These are phyloP conservation scores for Acanthamoeba castellanii DNA, from an alignment of 208 protist genomes.

Conservation along the genomic window DNA sequence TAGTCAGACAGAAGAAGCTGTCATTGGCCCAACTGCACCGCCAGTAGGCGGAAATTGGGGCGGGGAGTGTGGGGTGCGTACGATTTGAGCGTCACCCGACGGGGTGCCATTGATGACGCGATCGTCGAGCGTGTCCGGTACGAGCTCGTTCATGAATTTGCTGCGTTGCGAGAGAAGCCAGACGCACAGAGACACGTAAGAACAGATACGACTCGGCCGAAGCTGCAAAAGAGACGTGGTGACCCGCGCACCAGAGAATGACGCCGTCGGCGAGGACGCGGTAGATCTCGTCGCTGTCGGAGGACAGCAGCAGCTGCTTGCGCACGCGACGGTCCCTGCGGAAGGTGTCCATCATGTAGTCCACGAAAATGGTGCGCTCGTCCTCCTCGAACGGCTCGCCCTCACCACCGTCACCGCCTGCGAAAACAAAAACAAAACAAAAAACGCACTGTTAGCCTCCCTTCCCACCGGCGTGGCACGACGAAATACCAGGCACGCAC, in stretches of 20 bases:
- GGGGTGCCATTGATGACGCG: conserved; percentile 40
- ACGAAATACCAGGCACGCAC: too few relatives aligned
- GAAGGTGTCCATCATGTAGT: conserved; percentile 70
- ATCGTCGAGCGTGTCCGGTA: conserved; percentile 46
- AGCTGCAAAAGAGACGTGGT: neutral
- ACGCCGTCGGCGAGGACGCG: conserved; percentile 49
- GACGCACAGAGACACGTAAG: neutral
- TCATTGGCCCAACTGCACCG: too few relatives aligned
- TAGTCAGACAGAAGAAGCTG: too few relatives aligned
- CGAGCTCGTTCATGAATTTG: conserved; percentile 69
- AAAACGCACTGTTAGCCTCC: too few relatives aligned
- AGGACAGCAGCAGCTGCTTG: conserved; percentile 32
- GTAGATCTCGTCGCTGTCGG: conserved; percentile 30
- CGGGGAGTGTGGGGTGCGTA: neutral
- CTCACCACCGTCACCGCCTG: neutral
- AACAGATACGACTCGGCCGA: neutral
- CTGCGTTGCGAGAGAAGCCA: neutral
- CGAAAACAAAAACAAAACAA: neutral
- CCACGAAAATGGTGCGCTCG: conserved; percentile 59
- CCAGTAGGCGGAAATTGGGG: neutral
- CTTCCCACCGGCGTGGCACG: too few relatives aligned
- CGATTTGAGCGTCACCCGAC: conserved; percentile 14
- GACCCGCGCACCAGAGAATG: conserved; percentile 28
- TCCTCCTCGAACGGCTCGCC: conserved; percentile 16
- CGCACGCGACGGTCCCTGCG: conserved; percentile 25